A percentile compares a stretch with the other conserved stretches of the same genome.
phyloP scores from a whole-genome alignment of 768 basidiomycete genomes.

The Chalciporus pseudorubinellus region DNA sequence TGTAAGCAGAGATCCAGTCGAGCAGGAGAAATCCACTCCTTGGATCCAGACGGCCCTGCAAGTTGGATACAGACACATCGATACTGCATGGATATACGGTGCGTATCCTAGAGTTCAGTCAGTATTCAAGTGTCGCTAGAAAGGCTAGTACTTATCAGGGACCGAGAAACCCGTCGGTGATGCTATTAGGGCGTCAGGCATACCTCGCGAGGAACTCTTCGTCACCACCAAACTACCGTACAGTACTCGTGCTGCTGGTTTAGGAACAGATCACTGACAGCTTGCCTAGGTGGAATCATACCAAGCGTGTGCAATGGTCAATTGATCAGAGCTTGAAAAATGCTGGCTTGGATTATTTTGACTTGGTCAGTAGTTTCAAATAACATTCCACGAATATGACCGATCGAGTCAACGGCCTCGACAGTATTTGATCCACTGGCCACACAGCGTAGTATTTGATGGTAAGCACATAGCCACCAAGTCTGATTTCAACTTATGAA shows the following conservation, averaged over 20 bases:
- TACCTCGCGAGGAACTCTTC: constrained; percentile 48
- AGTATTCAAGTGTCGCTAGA: not conserved
- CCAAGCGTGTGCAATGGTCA: constrained; percentile 35
- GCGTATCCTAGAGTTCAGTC: not conserved
- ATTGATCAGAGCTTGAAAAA: constrained; percentile 36
- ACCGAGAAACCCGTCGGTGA: constrained; percentile 45
- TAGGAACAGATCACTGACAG: not conserved
- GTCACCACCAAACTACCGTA: constrained; percentile 45
- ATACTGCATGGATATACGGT: constrained; percentile 40
- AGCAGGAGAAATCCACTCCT: not conserved
- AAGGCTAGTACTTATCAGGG: constrained; percentile 9
- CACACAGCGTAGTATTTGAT: constrained; percentile 21
- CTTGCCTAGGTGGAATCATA: constrained; percentile 17
- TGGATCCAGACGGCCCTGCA: constrained; percentile 14
- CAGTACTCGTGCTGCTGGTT: constrained; percentile 27
- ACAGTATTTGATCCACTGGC: constrained; percentile 42
- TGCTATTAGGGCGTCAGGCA: constrained; percentile 39
- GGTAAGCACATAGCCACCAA: constrained; percentile 2
- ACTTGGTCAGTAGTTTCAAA: constrained; percentile 27
- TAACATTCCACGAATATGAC: not conserved
- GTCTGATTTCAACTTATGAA: not conserved
- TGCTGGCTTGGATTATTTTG: constrained; percentile 43
- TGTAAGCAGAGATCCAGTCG: not conserved
- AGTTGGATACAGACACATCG: constrained; percentile 43
- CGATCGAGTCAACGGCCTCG: constrained; percentile 13